Percentiles rank a stretch among this genome's conserved stretches.
Evolutionary conservation across 2,329 filamentous ascomycete species (phyloP).

Genomic region (Balansia obtecta): DNA sequence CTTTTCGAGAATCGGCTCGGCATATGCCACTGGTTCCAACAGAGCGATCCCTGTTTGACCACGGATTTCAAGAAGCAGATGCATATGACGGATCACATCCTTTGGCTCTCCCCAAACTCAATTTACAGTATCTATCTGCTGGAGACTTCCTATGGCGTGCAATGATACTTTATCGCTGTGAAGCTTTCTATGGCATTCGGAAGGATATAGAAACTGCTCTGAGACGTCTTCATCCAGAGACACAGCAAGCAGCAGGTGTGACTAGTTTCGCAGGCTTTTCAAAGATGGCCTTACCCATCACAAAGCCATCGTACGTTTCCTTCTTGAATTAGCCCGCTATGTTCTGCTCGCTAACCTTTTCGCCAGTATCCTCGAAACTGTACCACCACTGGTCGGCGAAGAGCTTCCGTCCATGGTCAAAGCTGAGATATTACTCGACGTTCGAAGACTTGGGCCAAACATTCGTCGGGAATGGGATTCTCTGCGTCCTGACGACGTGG

Average conservation of each 20-base stretch:
- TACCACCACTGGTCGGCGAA: slow-evolving; percentile 72
- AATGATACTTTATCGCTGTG: slow-evolving; percentile 75
- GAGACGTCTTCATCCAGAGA: slow-evolving; percentile 63
- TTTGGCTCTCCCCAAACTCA: slow-evolving; percentile 84
- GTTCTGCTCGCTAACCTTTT: background rate
- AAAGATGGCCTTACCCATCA: slow-evolving; percentile 81
- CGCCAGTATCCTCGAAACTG: slow-evolving; percentile 62
- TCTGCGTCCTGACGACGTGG: slow-evolving; percentile 72
- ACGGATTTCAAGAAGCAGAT: slow-evolving; percentile 67
- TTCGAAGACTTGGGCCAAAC: slow-evolving; percentile 63
- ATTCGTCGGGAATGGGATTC: slow-evolving; percentile 83
- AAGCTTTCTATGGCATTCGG: slow-evolving; percentile 86
- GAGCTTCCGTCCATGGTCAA: slow-evolving; percentile 72
- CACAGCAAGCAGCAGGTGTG: slow-evolving; percentile 48
- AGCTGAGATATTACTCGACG: slow-evolving; percentile 75
- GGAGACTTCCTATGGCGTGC: slow-evolving; percentile 97
- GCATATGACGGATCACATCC: slow-evolving; percentile 77
- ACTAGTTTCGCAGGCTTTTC: slow-evolving; percentile 73
- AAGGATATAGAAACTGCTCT: slow-evolving; percentile 80
- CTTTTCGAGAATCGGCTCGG: slow-evolving; percentile 69
- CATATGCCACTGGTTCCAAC: slow-evolving; percentile 71
- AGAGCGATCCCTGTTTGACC: slow-evolving; percentile 69
- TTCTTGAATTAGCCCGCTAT: background rate
- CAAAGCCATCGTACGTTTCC: slow-evolving; percentile 51
- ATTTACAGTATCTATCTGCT: slow-evolving; percentile 87